Percentiles rank a stretch among this genome's conserved stretches.
Evolutionary conservation across 257 asterid genomes (phyloP).

Genomic region (Plantago major): DNA sequence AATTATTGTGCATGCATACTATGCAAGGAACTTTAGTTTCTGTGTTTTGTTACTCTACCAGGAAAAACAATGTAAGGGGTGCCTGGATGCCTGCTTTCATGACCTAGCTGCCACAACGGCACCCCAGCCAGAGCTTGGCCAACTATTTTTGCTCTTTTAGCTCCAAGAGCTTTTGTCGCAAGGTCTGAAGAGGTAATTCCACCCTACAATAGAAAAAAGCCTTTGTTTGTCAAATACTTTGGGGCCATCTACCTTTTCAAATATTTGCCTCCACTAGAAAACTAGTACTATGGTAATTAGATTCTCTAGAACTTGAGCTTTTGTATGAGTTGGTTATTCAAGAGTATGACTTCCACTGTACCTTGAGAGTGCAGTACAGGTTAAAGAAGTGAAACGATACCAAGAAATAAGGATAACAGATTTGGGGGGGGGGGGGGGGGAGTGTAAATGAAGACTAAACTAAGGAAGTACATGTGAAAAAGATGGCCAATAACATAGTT

Average conservation of each 20-base stretch:
- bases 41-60: conserved; percentile 39
- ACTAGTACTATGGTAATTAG: no score
- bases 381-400: no score
- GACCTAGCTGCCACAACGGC: conserved; percentile 95
- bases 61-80: conserved; percentile 96
- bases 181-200: conserved; percentile 98
- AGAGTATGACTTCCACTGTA: neutral
- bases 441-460: neutral
- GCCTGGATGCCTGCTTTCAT: conserved; percentile 94
- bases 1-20: conserved; percentile 6
- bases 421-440: no score
- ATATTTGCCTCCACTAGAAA: neutral
- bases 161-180: conserved; percentile 93
- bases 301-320: no score
- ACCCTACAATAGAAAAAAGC: conserved; percentile 48
- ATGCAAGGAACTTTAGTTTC: neutral
- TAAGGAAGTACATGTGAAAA: neutral
- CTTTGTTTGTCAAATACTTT: neutral
- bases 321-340: neutral
- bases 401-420: no score
- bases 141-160: conserved; percentile 77
- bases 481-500: neutral
- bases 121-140: conserved; percentile 98
- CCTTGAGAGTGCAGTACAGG: no score
- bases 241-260: conserved; percentile 5